Percentiles rank a stretch among this genome's conserved stretches.
phyloP scores from a whole-genome alignment of 768 basidiomycete genomes.

The Mycena galericulata region DNA sequence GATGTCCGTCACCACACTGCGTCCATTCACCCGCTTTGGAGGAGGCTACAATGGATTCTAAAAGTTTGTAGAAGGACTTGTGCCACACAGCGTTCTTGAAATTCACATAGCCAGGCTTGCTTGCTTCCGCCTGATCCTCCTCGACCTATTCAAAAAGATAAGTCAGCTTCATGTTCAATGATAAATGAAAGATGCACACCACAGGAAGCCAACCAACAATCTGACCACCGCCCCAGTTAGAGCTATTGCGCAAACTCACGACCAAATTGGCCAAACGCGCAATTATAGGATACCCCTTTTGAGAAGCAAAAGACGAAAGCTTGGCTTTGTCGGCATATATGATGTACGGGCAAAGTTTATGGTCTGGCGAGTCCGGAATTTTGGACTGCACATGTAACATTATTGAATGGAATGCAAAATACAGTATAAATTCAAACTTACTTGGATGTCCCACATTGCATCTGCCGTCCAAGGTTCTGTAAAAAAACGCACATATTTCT shows the following conservation, averaged over 20 bases:
- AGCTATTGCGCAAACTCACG: conserved; percentile 25
- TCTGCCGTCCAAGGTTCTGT: conserved; percentile 54
- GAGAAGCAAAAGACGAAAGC: conserved; percentile 32
- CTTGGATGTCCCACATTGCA: conserved; percentile 52
- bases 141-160: conserved; percentile 37
- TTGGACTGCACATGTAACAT: not conserved
- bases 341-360: conserved; percentile 29
- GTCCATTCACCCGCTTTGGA: conserved; percentile 38
- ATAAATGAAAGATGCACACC: not conserved
- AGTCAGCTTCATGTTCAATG: too few species aligned
- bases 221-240: conserved; percentile 33
- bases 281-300: conserved; percentile 37
- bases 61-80: conserved; percentile 44
- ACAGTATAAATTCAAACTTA: conserved; percentile 23
- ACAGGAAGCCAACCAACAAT: conserved; percentile 36
- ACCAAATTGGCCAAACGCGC: conserved; percentile 31
- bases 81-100: conserved; percentile 55
- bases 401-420: not conserved
- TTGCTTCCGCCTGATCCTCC: conserved; percentile 45
- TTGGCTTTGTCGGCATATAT: conserved; percentile 40
- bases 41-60: conserved; percentile 39
- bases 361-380: not conserved
- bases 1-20: conserved; percentile 44
- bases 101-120: conserved; percentile 45
- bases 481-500: conserved; percentile 39